Evolutionary conservation across 2,329 filamentous ascomycete genomes (phyloP).

Genomic region (Diaporthe velutina): DNA sequence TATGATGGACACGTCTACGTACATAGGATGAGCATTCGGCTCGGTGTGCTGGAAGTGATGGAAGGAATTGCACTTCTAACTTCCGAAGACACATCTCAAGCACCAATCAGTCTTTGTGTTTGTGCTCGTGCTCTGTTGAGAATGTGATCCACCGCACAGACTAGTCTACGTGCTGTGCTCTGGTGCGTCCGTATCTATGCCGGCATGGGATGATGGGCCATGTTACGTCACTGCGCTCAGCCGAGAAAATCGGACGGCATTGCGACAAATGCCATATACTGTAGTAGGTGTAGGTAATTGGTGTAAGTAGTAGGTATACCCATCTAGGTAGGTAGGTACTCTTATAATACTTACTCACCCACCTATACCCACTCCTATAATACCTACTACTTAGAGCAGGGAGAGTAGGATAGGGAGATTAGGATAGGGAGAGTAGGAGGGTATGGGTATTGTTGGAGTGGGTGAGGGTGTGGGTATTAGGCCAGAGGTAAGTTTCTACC

Average conservation of each 20-base stretch:
- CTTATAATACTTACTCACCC: too few species aligned
- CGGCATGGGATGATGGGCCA: background rate
- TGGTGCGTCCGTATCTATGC: background rate
- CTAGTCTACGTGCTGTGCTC: background rate
- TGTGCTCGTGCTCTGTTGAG: background rate
- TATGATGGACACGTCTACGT: background rate
- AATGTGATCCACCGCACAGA: background rate
- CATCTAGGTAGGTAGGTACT: too few species aligned
- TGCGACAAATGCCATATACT: too few species aligned
- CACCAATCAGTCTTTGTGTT: background rate
- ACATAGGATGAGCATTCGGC: conserved; percentile 12
- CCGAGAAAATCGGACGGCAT: background rate
- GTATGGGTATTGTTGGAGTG: too few species aligned
- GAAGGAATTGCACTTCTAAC: background rate
- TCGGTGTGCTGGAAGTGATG: background rate
- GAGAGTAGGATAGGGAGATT: too few species aligned
- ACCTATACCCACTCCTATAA: too few species aligned
- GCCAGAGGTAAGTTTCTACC: too few species aligned
- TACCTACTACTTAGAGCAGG: too few species aligned
- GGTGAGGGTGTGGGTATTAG: too few species aligned
- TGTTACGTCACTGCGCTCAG: background rate
- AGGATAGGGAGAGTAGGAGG: too few species aligned
- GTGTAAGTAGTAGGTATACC: too few species aligned
- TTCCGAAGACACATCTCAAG: background rate
- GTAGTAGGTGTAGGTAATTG: too few species aligned